Conservation (phyloP, 2,329 filamentous ascomycete genomes). For the Claviceps sp. region DNA sequence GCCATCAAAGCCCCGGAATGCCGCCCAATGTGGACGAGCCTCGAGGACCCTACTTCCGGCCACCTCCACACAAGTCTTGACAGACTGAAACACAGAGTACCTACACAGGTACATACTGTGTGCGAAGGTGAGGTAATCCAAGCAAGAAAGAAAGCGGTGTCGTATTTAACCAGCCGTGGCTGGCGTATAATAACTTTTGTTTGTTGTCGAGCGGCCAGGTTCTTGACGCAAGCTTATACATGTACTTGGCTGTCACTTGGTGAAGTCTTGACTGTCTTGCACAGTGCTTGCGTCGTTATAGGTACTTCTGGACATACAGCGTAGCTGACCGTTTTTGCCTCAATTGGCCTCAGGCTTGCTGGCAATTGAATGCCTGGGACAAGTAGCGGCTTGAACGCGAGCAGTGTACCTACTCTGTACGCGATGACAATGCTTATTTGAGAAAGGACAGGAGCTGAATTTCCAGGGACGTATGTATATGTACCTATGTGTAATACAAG, state of each 20-base stretch:
- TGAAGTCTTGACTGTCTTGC: too few species aligned
- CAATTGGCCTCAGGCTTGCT: neutral
- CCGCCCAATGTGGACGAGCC: neutral
- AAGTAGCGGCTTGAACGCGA: too few species aligned
- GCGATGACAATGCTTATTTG: too few species aligned
- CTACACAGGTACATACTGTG: too few species aligned
- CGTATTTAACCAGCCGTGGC: neutral
- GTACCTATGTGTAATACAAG: too few species aligned
- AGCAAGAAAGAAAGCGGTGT: neutral
- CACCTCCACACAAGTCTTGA: neutral
- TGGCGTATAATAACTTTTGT: neutral
- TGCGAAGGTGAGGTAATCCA: neutral
- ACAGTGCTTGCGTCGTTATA: too few species aligned
- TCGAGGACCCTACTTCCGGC: conserved; percentile 7
- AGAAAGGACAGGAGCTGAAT: too few species aligned
- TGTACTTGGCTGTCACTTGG: neutral
- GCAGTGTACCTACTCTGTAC: too few species aligned
- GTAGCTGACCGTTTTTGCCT: neutral
- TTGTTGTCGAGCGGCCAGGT: neutral
- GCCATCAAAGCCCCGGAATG: neutral
- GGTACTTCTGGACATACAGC: too few species aligned
- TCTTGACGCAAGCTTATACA: too few species aligned
- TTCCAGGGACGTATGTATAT: neutral
- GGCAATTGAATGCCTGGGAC: too few species aligned
- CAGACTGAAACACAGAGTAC: neutral